Percentiles rank a stretch among this genome's conserved stretches.
phyloP scores from a whole-genome alignment of 2,329 filamentous ascomycete species.

The Bipolaris victoriae region DNA sequence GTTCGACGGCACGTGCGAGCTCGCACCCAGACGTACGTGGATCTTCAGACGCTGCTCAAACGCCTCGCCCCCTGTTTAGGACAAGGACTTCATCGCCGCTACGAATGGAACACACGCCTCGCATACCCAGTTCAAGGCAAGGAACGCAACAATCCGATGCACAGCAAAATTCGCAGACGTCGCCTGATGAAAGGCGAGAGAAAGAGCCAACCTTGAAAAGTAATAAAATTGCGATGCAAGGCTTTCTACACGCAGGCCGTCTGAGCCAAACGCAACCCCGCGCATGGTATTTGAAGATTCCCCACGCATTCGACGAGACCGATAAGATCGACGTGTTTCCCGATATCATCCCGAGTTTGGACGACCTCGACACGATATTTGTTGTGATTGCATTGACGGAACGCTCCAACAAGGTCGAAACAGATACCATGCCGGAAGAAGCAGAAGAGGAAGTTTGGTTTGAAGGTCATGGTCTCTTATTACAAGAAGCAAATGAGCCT shows the following conservation, averaged over 20 bases:
- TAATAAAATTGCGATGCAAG: neutral
- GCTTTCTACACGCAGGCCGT: neutral
- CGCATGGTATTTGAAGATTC: neutral
- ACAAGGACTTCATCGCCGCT: neutral
- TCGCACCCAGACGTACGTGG: neutral
- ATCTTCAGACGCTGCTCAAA: neutral
- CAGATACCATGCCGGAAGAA: neutral
- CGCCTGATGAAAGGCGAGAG: neutral
- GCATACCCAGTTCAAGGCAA: neutral
- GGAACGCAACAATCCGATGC: neutral
- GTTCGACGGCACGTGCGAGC: neutral
- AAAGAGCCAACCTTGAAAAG: neutral
- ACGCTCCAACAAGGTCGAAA: neutral
- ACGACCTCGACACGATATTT: neutral
- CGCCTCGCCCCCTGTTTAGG: neutral
- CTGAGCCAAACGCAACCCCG: neutral
- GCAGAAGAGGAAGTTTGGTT: neutral
- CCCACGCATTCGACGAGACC: neutral
- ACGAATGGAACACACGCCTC: neutral
- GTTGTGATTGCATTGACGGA: neutral
- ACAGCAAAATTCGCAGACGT: neutral
- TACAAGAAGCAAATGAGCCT: neutral
- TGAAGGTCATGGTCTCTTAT: neutral
- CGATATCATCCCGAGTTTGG: neutral
- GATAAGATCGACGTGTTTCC: neutral